These are phyloP conservation scores for Tetrahymena borealis DNA, from an alignment of 73 alveolate species.

Conservation along the genomic window DNA sequence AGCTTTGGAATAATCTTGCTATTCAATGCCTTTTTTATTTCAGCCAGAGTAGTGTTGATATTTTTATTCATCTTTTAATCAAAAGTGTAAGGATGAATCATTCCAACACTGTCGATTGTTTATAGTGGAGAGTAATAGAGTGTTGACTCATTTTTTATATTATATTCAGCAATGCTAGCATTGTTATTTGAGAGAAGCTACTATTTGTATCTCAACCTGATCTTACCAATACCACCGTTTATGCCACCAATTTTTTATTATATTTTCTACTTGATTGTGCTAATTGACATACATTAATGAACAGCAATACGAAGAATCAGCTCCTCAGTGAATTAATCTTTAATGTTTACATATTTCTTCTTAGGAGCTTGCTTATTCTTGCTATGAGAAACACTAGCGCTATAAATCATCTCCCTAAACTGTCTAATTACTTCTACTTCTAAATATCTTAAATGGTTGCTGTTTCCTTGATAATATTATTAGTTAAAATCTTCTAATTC, in stretches of 20 bases:
- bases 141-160: background rate
- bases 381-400: background rate
- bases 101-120: background rate
- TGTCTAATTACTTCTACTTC: background rate
- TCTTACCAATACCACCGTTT: background rate
- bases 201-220: background rate
- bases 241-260: background rate
- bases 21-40: slow-evolving; percentile 52
- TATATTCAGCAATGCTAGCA: background rate
- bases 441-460: background rate
- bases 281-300: background rate
- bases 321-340: background rate
- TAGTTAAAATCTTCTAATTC: background rate
- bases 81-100: background rate
- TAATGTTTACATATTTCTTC: background rate
- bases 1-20: slow-evolving; percentile 84
- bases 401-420: background rate
- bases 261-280: background rate
- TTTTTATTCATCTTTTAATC: background rate
- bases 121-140: background rate
- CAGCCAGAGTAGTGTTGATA: background rate
- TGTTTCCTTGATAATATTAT: background rate
- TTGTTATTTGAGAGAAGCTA: background rate
- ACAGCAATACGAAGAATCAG: background rate
- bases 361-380: background rate